Evolutionary conservation across 1,139 yeast species (phyloP).

Genomic region (Lizanozyma gosingica): DNA sequence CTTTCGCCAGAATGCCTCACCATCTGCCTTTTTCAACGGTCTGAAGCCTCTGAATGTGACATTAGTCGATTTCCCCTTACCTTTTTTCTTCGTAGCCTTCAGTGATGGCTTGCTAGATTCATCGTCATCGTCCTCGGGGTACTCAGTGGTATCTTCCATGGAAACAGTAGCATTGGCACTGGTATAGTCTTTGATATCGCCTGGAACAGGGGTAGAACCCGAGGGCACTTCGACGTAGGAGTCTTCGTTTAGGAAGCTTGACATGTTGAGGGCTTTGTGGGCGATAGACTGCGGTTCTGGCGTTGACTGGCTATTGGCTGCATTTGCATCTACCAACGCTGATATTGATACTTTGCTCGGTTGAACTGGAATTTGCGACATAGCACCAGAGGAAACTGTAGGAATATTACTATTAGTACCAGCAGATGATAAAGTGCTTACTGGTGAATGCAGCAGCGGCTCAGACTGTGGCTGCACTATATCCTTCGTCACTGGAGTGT

Average conservation of each 20-base stretch:
- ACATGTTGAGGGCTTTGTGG: neutral
- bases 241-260: neutral
- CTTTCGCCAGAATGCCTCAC: slow-evolving; percentile 82
- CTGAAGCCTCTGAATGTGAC: neutral
- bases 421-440: neutral
- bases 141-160: neutral
- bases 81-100: neutral
- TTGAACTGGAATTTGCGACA: neutral
- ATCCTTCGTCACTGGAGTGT: slow-evolving; percentile 6
- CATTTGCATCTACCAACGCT: neutral
- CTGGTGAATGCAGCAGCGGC: neutral
- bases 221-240: neutral
- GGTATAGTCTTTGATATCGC: neutral
- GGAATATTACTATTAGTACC: neutral
- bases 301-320: neutral
- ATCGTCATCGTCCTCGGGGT: neutral
- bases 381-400: neutral
- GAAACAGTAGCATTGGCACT: neutral
- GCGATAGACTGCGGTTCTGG: neutral
- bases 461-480: slow-evolving; percentile 3
- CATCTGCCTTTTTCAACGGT: slow-evolving; percentile 71
- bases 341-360: neutral
- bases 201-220: neutral
- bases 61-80: neutral
- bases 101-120: neutral